Conservation (phyloP, 2,329 filamentous ascomycete genomes). For the Trichoderma oligosporum region DNA sequence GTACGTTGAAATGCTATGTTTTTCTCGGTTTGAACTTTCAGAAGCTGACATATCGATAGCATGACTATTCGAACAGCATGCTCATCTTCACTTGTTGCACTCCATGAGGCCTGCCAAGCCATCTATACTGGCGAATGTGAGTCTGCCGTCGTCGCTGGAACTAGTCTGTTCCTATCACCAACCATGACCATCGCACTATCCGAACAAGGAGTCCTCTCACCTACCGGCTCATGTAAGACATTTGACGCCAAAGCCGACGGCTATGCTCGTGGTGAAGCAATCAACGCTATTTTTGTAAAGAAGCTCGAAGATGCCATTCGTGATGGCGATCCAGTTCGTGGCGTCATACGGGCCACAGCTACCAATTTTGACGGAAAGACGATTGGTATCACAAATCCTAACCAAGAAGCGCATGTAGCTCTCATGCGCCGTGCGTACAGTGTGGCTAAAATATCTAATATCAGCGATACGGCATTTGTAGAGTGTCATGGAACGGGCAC, state of each 20-base stretch:
- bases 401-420: conserved; percentile 29
- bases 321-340: conserved; percentile 43
- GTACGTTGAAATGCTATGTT: conserved; percentile 21
- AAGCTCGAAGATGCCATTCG: conserved; percentile 42
- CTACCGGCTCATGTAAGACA: conserved; percentile 31
- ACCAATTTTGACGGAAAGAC: conserved; percentile 43
- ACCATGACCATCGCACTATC: conserved; percentile 28
- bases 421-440: conserved; percentile 33
- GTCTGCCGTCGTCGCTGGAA: conserved; percentile 31
- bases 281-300: conserved; percentile 45
- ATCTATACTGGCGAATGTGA: conserved; percentile 26
- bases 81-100: conserved; percentile 35
- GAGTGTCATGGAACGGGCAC: conserved; percentile 43
- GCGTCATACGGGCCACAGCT: conserved; percentile 37
- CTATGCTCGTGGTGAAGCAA: conserved; percentile 49
- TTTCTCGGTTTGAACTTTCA: not conserved
- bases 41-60: conserved; percentile 18
- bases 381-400: conserved; percentile 40
- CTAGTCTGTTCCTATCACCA: conserved; percentile 32
- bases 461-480: conserved; percentile 31
- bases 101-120: conserved; percentile 37
- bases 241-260: conserved; percentile 47
- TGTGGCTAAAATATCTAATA: conserved; percentile 27
- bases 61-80: conserved; percentile 38
- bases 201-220: conserved; percentile 36